Conservation (phyloP, 257 asterid species). For the Euphrasia confusa region DNA sequence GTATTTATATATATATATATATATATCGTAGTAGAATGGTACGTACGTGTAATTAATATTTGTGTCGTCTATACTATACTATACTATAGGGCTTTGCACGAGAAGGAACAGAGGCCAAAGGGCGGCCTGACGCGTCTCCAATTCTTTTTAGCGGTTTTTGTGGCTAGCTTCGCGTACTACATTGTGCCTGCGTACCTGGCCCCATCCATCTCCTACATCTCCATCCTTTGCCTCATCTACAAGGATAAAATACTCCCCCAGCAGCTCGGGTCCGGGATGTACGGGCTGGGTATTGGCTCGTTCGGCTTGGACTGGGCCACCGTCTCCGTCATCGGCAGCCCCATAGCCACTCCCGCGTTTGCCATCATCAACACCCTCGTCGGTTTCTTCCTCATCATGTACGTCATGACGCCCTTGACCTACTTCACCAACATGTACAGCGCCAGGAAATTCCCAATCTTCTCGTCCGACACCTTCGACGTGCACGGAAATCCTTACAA, state of each 20-base stretch:
- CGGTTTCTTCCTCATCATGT: constrained; percentile 43
- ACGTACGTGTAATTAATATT: no score
- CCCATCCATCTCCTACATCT: constrained; percentile 40
- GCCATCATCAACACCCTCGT: constrained; percentile 39
- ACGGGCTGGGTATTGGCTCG: constrained; percentile 52
- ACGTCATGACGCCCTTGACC: constrained; percentile 41
- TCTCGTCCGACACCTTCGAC: constrained; percentile 43
- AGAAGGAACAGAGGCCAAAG: constrained; percentile 40
- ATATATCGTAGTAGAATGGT: no score
- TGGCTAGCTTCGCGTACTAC: constrained; percentile 58
- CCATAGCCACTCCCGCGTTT: constrained; percentile 48
- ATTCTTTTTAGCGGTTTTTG: constrained; percentile 42
- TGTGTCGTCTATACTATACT: no score
- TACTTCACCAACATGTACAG: constrained; percentile 43
- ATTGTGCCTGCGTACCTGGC: constrained; percentile 40
- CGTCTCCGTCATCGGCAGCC: constrained; percentile 35
- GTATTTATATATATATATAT: no score
- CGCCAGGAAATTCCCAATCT: constrained; percentile 52
- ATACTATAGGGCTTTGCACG: constrained; percentile 59
- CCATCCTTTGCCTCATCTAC: constrained; percentile 36
- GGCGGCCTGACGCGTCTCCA: constrained; percentile 54
- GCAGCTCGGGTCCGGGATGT: constrained; percentile 55
- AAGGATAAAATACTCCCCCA: constrained; percentile 35
- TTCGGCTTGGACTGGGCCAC: constrained; percentile 54
- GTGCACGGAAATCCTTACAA: constrained; percentile 30